Evolutionary conservation across 169 alveolate genomes (phyloP), one percentile per base, ranked within the genome.

Genomic region (Eimeria acervulina): DNA sequence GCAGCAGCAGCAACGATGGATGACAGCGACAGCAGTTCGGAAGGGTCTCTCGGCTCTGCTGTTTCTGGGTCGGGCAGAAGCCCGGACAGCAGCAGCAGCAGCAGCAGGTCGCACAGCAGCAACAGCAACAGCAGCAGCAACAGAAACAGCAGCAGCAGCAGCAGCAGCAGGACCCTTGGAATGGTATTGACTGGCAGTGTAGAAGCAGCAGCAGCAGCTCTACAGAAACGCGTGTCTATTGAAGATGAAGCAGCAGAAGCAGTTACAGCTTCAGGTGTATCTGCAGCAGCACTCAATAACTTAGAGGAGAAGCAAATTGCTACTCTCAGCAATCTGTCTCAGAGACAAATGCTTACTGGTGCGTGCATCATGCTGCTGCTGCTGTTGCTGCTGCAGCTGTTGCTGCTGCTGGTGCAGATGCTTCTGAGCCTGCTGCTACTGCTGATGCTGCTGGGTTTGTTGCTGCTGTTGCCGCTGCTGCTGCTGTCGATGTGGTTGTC

Each of bases 1-100:
- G 76, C 76, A 63, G 76, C 76, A 63, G 76, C 76, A 63, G 76
- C 38, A 63, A 63, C 31, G 33, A 63, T 63, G 76, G 76, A 63
- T 26, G 76, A 63, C 31, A 63, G 38, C 38, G 76, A 63, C 76
- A 63, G 76, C 76, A 63, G 76, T n/a, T 63, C 76, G 76, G 76
- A 63, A n/a, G 76, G n/a, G 31, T 63, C 76, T 63, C 38, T 63
- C 31, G 76, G 76, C 76, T 63, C 76, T 28, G n/a, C 76, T 23
- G 13, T n/a, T 0, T 63, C 76, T 15, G 21, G 7, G 0, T 23
- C 76, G 12, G 5, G 55, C 55, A 5, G 55, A 47, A 47, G 55
- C 55, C 55, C 55, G 55, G 55, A 47, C 12, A 12, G 12, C 55
- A 47, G 55, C 55, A 47, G 55, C 55, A 47, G 55, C 55, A 47